A percentile compares a stretch with the other conserved stretches of the same genome.
phyloP scores from a whole-genome alignment of 129 eudicot species.

The Silybum marianum region DNA sequence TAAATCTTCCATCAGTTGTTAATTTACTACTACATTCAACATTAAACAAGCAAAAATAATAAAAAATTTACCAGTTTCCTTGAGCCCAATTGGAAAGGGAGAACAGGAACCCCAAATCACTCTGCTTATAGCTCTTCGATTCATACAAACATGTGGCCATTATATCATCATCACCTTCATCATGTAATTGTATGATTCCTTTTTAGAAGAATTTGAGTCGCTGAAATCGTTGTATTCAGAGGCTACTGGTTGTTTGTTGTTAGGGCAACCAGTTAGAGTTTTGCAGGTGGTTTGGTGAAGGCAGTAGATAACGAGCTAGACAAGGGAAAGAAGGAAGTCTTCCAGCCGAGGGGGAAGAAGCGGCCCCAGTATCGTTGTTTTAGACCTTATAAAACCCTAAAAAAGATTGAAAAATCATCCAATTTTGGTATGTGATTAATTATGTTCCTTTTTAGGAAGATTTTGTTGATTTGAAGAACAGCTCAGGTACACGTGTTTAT shows the following conservation, averaged over 20 bases:
- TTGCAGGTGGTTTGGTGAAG: neutral
- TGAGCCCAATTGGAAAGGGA: too few relatives aligned
- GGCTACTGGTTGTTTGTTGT: neutral
- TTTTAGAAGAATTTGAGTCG: neutral
- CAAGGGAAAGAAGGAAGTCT: too few relatives aligned
- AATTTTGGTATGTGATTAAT: neutral
- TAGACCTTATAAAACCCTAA: conserved; percentile 18
- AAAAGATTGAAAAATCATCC: neutral
- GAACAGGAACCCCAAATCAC: too few relatives aligned
- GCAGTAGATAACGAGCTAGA: too few relatives aligned
- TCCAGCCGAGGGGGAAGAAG: too few relatives aligned
- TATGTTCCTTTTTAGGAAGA: conserved; percentile 20
- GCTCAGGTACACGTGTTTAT: neutral
- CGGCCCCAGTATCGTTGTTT: neutral
- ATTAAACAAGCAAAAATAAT: neutral
- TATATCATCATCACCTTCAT: neutral
- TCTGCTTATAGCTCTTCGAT: too few relatives aligned
- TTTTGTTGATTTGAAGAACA: conserved; percentile 14
- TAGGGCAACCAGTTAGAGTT: too few relatives aligned
- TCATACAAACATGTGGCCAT: neutral
- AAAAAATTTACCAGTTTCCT: conserved; percentile 36
- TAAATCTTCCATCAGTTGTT: neutral
- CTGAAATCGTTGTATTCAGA: neutral
- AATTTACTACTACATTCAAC: neutral
- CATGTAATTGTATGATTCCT: neutral